Conservation (phyloP, 1,139 yeast species). For the Taphrina deformans region DNA sequence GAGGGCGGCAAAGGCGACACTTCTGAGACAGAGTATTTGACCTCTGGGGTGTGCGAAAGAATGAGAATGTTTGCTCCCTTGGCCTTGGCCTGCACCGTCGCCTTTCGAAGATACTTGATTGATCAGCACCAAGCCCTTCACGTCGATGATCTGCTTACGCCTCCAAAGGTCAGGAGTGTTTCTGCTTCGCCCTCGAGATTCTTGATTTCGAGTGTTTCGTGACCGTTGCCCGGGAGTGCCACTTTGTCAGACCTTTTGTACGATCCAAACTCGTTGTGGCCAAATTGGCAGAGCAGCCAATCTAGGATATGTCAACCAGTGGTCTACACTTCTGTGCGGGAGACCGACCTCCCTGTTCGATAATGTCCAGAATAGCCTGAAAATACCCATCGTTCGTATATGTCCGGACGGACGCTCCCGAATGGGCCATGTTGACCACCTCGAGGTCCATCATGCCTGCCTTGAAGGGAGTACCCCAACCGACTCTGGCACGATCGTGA, state of each 20-base stretch:
- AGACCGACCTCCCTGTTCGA: neutral
- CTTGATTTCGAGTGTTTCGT: neutral
- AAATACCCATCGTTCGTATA: neutral
- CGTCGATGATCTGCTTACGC: neutral
- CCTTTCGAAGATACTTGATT: neutral
- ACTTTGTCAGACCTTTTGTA: neutral
- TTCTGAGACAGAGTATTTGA: neutral
- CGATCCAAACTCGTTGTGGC: conserved; percentile 5
- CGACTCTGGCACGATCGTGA: neutral
- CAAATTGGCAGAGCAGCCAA: conserved; percentile 5
- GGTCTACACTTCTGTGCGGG: too few relatives aligned
- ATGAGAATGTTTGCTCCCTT: neutral
- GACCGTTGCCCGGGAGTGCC: neutral
- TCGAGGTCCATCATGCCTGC: neutral
- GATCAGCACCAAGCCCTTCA: neutral
- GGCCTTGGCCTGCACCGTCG: neutral
- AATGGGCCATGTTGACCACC: conserved; percentile 1
- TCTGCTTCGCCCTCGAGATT: conserved; percentile 1
- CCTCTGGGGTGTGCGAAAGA: conserved; percentile 11
- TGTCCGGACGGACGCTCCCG: conserved; percentile 7
- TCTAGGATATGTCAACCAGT: neutral
- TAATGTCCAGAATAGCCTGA: neutral
- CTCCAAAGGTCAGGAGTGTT: conserved; percentile 1
- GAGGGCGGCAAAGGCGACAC: neutral
- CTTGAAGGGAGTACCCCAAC: neutral